Conservation (phyloP, 441 rosid genomes). For the Euphorbia celastroides region DNA sequence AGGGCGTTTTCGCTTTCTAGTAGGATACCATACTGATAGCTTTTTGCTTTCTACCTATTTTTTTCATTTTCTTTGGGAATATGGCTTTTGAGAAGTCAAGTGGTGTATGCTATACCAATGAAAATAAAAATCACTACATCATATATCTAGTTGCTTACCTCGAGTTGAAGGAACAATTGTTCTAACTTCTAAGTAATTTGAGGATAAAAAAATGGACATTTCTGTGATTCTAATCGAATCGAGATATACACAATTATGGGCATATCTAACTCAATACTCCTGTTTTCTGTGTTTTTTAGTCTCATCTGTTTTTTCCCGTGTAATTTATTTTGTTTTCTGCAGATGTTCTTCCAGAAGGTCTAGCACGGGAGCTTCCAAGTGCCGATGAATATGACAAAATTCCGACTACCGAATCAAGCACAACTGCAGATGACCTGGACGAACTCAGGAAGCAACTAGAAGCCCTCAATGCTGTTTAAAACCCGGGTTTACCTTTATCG, state of each 20-base stretch:
- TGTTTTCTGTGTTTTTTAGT: too few relatives aligned
- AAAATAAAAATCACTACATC: neutral
- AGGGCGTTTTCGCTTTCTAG: too few relatives aligned
- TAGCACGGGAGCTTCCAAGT: conserved; percentile 71
- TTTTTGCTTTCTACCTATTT: too few relatives aligned
- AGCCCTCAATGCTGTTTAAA: conserved; percentile 65
- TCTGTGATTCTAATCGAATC: neutral
- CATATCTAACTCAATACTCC: too few relatives aligned
- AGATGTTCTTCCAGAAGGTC: conserved; percentile 86
- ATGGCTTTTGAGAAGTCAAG: neutral
- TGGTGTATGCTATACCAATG: neutral
- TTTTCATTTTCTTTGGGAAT: too few relatives aligned
- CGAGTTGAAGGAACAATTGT: neutral
- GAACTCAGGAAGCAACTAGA: conserved; percentile 82
- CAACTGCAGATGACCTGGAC: conserved; percentile 64
- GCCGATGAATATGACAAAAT: conserved; percentile 56
- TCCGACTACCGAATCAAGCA: conserved; percentile 35
- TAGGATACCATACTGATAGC: too few relatives aligned
- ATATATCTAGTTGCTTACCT: neutral
- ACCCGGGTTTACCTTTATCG: too few relatives aligned
- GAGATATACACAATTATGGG: neutral
- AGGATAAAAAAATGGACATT: neutral
- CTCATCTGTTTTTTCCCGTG: neutral
- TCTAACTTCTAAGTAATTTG: neutral
- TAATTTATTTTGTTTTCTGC: conserved; percentile 4